Base-by-base conservation (phyloP, 257 asterid species). In the Gentiana dahurica region DNA sequence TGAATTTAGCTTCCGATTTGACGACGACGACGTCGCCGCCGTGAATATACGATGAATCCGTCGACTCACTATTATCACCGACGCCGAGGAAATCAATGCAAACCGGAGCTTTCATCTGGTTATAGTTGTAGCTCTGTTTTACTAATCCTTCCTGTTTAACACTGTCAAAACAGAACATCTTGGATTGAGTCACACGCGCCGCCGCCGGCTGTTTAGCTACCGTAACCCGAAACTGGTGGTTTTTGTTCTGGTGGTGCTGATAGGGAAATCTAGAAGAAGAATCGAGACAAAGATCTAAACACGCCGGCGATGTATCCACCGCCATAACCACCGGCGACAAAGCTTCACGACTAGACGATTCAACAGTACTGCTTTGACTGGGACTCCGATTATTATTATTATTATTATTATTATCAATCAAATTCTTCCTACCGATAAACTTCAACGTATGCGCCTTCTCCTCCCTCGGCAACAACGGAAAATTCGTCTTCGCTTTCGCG, bases 401-500 rank as follows among this genome's bases (percentile, higher is more conserved):
- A 7, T 10, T 3, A 32, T 15, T 32, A 15, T 50, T 59, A 32
- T 61, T 51, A 2, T 10, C 41, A 8, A 51, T 59, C 51, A 53
- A 34, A 37, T 6, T 38, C 13, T 68, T 61, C 32, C 36, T 13
- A 51, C 37, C 46, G 49, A 59, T 10, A 12, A 45, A 54, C 12
- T 51, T 59, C 61, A 53, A 34, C 36, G 44, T 8, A 10, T 45
- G 57, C 12, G 50, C 35, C 34, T 52, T 56, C 24, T 15, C 6
- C 12, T 24, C 37, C n/a, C 13, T 37, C 3, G 15, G 63, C 24
- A 48, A 37, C 8, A 68, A 37, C 8, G 71, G 64, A 33, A 70
- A 70, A 34, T 70, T 70, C 2, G 71, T 70, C 60, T 70, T 70
- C 2, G 75, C 75, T 60, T 65, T 65, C 2, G 68, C 36, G 12